Evolutionary conservation across 768 basidiomycete genomes (phyloP).

Genomic region (Boletus subcaerulescens): DNA sequence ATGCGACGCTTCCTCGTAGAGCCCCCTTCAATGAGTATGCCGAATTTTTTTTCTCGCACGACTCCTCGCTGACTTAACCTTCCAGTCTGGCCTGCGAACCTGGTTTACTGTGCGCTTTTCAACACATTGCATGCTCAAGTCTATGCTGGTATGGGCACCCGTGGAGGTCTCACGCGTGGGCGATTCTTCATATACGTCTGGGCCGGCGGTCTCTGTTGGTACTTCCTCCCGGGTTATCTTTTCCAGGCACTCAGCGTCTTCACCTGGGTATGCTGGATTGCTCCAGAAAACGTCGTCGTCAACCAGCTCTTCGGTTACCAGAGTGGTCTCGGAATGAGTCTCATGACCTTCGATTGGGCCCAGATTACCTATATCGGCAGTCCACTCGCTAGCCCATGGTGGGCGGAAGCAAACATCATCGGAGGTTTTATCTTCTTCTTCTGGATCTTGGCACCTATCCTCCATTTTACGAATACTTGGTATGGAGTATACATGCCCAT

Average conservation of each 20-base stretch:
- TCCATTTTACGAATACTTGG: slow-evolving; percentile 38
- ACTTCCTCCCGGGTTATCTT: slow-evolving; percentile 71
- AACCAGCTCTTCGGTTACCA: slow-evolving; percentile 75
- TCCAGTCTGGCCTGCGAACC: slow-evolving; percentile 70
- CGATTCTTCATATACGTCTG: slow-evolving; percentile 51
- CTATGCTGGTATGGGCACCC: slow-evolving; percentile 43
- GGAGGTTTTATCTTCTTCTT: slow-evolving; percentile 36
- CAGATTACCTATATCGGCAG: slow-evolving; percentile 62
- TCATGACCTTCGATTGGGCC: slow-evolving; percentile 81
- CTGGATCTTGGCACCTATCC: slow-evolving; percentile 29
- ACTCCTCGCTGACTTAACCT: slow-evolving; percentile 14
- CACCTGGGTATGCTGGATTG: slow-evolving; percentile 66
- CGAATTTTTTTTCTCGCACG: not conserved
- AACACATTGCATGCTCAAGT: slow-evolving; percentile 68
- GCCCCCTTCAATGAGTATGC: slow-evolving; percentile 63
- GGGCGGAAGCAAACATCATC: slow-evolving; percentile 40
- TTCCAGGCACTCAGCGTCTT: slow-evolving; percentile 66
- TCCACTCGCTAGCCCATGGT: slow-evolving; percentile 33
- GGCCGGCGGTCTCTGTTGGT: slow-evolving; percentile 40
- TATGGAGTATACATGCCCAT: slow-evolving; percentile 39
- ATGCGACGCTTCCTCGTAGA: slow-evolving; percentile 60
- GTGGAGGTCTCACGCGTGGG: slow-evolving; percentile 48
- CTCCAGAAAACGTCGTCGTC: slow-evolving; percentile 61
- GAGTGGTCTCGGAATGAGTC: slow-evolving; percentile 60
- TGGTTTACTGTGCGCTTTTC: slow-evolving; percentile 71